These are phyloP conservation scores for Epichloe typhina DNA, from an alignment of 2,329 filamentous ascomycete species.

Conservation along the genomic window DNA sequence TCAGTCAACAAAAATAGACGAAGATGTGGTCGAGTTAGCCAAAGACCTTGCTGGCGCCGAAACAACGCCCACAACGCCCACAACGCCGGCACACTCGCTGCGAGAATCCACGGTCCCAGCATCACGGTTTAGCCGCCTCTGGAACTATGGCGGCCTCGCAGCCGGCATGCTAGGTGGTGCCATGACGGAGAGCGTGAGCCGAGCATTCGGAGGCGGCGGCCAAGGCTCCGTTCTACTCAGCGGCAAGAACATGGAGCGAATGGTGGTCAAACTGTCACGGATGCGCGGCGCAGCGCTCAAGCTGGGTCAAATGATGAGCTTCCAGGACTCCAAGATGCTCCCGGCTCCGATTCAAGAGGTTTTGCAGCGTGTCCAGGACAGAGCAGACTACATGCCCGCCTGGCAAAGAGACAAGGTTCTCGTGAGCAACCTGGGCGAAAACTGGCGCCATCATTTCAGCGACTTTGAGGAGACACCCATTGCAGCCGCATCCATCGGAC, in stretches of 20 bases:
- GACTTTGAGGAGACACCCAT: conserved; percentile 86
- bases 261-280: conserved; percentile 82
- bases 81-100: conserved; percentile 46
- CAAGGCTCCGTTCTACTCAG: conserved; percentile 76
- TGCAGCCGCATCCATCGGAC: conserved; percentile 90
- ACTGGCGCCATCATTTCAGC: conserved; percentile 75
- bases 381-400: conserved; percentile 94
- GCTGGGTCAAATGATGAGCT: conserved; percentile 94
- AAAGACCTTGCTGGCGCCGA: conserved; percentile 13
- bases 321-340: conserved; percentile 93
- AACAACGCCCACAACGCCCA: conserved; percentile 7
- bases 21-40: conserved; percentile 11
- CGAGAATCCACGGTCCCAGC: conserved; percentile 84
- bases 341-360: conserved; percentile 79
- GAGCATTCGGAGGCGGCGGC: conserved; percentile 55
- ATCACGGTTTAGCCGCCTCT: conserved; percentile 72
- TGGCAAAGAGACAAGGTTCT: conserved; percentile 85
- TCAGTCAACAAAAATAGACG: conserved; percentile 1
- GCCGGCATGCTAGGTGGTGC: conserved; percentile 93
- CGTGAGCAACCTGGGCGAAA: conserved; percentile 58
- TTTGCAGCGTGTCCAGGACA: conserved; percentile 86
- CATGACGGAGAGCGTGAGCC: conserved; percentile 70
- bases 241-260: conserved; percentile 77
- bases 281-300: conserved; percentile 98
- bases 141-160: conserved; percentile 89